Percentiles rank a stretch among this genome's conserved stretches.
Evolutionary conservation across 2,329 filamentous ascomycete species (phyloP).

Genomic region (Colletotrichum cereale): DNA sequence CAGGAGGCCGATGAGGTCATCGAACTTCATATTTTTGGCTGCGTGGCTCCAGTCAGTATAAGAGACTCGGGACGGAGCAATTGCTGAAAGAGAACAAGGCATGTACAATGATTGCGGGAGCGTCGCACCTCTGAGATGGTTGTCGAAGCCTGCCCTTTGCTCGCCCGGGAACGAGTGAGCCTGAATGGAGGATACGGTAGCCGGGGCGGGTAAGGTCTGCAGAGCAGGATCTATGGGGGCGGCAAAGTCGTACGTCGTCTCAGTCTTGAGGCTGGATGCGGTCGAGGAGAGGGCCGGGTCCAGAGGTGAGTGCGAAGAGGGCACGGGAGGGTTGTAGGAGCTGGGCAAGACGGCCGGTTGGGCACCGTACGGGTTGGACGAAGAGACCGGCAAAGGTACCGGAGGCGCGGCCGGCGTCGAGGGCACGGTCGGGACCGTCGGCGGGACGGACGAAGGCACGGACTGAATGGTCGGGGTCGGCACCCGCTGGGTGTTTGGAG

Average conservation of each 20-base stretch:
- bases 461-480: conserved; percentile 51
- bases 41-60: conserved; percentile 58
- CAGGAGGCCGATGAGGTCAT: conserved; percentile 76
- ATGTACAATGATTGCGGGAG: conserved; percentile 45
- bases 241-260: conserved; percentile 66
- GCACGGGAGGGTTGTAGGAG: conserved; percentile 50
- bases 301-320: conserved; percentile 45
- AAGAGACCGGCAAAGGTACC: conserved; percentile 43
- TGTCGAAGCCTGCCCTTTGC: conserved; percentile 43
- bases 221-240: conserved; percentile 76
- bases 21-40: conserved; percentile 78
- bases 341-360: conserved; percentile 59
- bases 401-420: conserved; percentile 44
- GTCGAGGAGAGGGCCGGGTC: conserved; percentile 45
- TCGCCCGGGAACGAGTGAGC: conserved; percentile 47
- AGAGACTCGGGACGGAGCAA: conserved; percentile 44
- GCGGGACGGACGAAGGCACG: conserved; percentile 50
- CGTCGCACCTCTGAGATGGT: conserved; percentile 65
- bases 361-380: conserved; percentile 58
- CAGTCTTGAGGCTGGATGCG: conserved; percentile 52
- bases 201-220: conserved; percentile 55
- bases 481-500: conserved; percentile 63
- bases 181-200: conserved; percentile 47
- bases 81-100: conserved; percentile 49
- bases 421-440: conserved; percentile 38